A percentile compares a stretch with the other conserved stretches of the same genome.
Conservation (phyloP, 441 rosid species). For the Manihot esculenta region DNA sequence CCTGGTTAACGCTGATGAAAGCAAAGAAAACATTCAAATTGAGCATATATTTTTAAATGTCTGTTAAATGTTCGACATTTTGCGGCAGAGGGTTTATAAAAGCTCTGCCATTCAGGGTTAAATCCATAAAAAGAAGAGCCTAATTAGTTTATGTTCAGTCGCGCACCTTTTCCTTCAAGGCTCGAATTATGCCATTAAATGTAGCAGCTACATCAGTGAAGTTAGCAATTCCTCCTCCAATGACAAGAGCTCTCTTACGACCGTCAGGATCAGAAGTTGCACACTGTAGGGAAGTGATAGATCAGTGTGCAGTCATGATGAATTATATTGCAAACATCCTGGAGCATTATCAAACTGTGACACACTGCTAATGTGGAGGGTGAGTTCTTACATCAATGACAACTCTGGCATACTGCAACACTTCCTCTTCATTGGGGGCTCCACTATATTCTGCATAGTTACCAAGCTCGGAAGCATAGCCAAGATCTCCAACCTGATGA, state of each 20-base stretch:
- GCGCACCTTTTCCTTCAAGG: constrained; percentile 79
- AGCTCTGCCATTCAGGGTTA: not conserved
- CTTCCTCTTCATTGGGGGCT: constrained; percentile 95
- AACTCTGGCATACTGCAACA: constrained; percentile 93
- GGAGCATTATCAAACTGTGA: not conserved
- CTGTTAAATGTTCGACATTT: constrained; percentile 37
- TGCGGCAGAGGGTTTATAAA: not conserved
- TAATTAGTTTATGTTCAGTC: not conserved
- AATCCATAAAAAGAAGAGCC: too few species aligned
- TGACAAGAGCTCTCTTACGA: constrained; percentile 78
- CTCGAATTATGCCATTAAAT: constrained; percentile 87
- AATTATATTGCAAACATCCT: not conserved
- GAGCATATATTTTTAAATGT: not conserved
- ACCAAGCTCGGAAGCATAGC: constrained; percentile 92
- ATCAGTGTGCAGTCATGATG: not conserved
- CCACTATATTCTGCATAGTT: constrained; percentile 98
- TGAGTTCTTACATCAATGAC: constrained; percentile 70
- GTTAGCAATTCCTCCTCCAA: constrained; percentile 97
- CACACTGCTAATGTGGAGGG: not conserved
- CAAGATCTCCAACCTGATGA: constrained; percentile 92
- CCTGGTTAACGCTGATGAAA: not conserved
- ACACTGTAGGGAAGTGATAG: constrained; percentile 46
- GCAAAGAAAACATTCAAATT: not conserved
- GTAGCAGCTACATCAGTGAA: constrained; percentile 96
- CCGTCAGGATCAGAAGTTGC: constrained; percentile 91